These are phyloP conservation scores for Quercus robur DNA, from an alignment of 306 rosid genomes.

Conservation along the genomic window DNA sequence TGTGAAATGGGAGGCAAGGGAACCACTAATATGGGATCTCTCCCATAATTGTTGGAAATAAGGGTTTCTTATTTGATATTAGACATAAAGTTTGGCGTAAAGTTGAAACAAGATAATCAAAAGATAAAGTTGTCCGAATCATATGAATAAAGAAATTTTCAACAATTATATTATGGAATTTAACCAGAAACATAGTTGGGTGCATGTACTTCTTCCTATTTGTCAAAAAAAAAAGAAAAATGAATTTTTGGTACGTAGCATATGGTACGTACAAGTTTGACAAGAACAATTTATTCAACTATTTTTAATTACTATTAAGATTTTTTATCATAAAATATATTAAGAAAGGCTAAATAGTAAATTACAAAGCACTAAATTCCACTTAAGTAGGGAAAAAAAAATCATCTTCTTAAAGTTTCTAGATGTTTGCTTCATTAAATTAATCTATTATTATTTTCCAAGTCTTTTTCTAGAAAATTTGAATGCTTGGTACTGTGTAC, in stretches of 20 bases:
- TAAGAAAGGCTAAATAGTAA: neutral
- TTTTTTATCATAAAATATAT: neutral
- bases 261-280: too few species aligned
- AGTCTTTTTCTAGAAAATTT: conserved; percentile 1
- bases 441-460: neutral
- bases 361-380: neutral
- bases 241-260: too few species aligned
- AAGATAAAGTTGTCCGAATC: conserved; percentile 22
- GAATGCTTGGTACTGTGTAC: conserved; percentile 20
- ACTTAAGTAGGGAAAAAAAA: neutral
- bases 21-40: neutral
- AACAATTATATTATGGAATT: neutral
- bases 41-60: neutral
- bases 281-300: too few species aligned
- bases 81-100: conserved; percentile 41
- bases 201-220: too few species aligned
- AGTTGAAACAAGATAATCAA: conserved; percentile 37
- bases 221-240: too few species aligned
- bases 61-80: conserved; percentile 2
- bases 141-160: neutral
- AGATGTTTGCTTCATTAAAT: neutral
- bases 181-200: too few species aligned
- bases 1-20: neutral
- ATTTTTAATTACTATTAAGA: too few species aligned
- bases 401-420: too few species aligned